phyloP scores from a whole-genome alignment of 169 alveolate genomes.

The Eimeria praecox region DNA sequence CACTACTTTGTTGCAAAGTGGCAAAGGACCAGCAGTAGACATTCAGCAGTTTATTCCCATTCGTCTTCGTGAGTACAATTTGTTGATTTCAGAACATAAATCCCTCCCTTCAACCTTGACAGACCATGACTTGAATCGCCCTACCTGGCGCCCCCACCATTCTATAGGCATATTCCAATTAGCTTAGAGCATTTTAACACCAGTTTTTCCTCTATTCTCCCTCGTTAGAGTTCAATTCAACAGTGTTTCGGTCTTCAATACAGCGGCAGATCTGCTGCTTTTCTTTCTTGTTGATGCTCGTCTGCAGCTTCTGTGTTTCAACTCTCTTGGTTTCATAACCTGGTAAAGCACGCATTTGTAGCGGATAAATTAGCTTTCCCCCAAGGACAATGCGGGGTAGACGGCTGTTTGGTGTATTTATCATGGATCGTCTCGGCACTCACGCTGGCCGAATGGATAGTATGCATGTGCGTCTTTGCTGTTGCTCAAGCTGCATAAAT shows the following conservation, averaged over 20 bases:
- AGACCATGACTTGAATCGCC: not conserved
- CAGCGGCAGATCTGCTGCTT: not conserved
- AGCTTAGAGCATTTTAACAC: not conserved
- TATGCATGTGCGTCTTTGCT: slow-evolving; percentile 12
- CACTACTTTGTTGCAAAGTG: not conserved
- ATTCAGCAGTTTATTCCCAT: slow-evolving; percentile 28
- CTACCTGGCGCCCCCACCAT: not conserved
- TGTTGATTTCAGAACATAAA: not conserved
- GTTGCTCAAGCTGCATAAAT: not conserved
- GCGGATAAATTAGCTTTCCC: slow-evolving; percentile 12
- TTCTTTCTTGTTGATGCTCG: not conserved
- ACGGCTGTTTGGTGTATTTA: not conserved
- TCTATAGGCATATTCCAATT: not conserved
- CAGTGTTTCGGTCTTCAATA: not conserved
- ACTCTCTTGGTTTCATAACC: slow-evolving; percentile 55
- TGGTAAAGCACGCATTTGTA: slow-evolving; percentile 11
- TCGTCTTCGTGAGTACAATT: not conserved
- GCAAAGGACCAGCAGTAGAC: not conserved
- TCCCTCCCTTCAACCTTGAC: not conserved
- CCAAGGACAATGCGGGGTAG: not conserved
- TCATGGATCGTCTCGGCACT: slow-evolving; percentile 50
- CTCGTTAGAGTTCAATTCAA: not conserved
- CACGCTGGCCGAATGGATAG: slow-evolving; percentile 53
- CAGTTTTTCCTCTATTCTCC: not conserved
- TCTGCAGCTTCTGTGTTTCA: slow-evolving; percentile 56